A percentile compares a stretch with the other conserved stretches of the same genome.
These are phyloP conservation scores for Fusarium chuoi DNA, from an alignment of 2,329 filamentous ascomycete species.

Conservation along the genomic window DNA sequence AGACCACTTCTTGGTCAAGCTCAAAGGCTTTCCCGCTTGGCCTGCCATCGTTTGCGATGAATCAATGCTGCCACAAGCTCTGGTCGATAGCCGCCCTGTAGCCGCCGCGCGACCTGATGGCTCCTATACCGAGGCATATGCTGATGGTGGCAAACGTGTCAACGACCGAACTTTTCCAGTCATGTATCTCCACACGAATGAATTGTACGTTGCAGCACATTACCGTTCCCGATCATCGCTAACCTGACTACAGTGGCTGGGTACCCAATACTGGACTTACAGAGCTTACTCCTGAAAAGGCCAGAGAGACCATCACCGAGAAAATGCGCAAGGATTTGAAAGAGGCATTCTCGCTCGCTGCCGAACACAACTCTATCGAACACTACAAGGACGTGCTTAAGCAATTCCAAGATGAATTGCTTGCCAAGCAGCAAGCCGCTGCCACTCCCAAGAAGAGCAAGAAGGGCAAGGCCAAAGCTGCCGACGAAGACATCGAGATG, in stretches of 20 bases:
- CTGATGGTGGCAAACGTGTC: conserved; percentile 86
- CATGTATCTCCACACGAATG: conserved; percentile 95
- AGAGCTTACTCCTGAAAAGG: conserved; percentile 78
- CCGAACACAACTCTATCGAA: conserved; percentile 79
- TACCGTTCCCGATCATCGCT: neutral
- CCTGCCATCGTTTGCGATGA: conserved; percentile 94
- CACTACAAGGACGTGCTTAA: conserved; percentile 86
- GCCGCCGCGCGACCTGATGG: conserved; percentile 85
- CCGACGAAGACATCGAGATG: conserved; percentile 70
- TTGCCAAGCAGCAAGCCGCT: conserved; percentile 57
- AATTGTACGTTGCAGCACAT: conserved; percentile 79
- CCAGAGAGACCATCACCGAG: conserved; percentile 73
- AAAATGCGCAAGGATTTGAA: conserved; percentile 85
- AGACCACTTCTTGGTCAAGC: conserved; percentile 89
- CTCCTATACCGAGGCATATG: conserved; percentile 86
- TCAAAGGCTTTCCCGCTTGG: conserved; percentile 96
- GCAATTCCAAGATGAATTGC: conserved; percentile 73
- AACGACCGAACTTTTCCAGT: conserved; percentile 90
- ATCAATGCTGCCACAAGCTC: conserved; percentile 84
- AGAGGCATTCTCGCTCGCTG: conserved; percentile 82
- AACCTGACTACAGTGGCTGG: conserved; percentile 76
- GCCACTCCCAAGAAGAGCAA: conserved; percentile 55
- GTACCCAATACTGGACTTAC: conserved; percentile 85
- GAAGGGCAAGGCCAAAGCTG: conserved; percentile 61
- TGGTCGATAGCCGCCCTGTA: conserved; percentile 83